Percentiles rank a stretch among this genome's conserved stretches.
These are phyloP conservation scores for Chalara sp. DNA, from an alignment of 2,329 filamentous ascomycete species.

Conservation along the genomic window DNA sequence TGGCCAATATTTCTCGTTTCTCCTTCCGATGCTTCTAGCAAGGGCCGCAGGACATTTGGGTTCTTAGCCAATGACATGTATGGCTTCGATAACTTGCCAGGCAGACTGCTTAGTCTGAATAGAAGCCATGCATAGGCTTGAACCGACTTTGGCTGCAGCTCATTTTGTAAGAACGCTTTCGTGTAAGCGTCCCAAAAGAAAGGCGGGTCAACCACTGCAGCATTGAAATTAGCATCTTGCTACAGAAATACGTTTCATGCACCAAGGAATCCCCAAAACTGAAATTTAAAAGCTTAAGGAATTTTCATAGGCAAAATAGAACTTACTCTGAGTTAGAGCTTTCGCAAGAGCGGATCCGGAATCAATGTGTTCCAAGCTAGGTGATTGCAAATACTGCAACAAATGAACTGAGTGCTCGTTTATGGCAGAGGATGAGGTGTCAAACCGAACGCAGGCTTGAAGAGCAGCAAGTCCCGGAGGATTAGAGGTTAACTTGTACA, in stretches of 20 bases:
- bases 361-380: conserved; percentile 15
- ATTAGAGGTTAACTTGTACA: conserved; percentile 34
- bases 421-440: conserved; percentile 36
- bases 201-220: conserved; percentile 35
- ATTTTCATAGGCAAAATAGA: too few species aligned
- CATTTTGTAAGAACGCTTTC: conserved; percentile 19
- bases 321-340: conserved; percentile 36
- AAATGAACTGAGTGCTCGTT: conserved; percentile 30
- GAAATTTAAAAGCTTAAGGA: too few species aligned
- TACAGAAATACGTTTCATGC: too few species aligned
- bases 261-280: too few species aligned
- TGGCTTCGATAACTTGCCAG: conserved; percentile 10
- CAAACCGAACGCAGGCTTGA: conserved; percentile 35
- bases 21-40: conserved; percentile 14
- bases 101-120: conserved; percentile 35
- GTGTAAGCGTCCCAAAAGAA: conserved; percentile 38
- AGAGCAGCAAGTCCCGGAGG: conserved; percentile 29
- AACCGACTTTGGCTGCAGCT: conserved; percentile 23
- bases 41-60: conserved; percentile 16
- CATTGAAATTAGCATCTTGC: too few species aligned
- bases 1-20: conserved; percentile 30
- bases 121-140: conserved; percentile 36
- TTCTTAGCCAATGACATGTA: conserved; percentile 24
- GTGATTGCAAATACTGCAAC: conserved; percentile 29
- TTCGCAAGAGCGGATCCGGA: conserved; percentile 30